Conservation (phyloP, 169 alveolate genomes). For the Plasmodium reichenowi region DNA sequence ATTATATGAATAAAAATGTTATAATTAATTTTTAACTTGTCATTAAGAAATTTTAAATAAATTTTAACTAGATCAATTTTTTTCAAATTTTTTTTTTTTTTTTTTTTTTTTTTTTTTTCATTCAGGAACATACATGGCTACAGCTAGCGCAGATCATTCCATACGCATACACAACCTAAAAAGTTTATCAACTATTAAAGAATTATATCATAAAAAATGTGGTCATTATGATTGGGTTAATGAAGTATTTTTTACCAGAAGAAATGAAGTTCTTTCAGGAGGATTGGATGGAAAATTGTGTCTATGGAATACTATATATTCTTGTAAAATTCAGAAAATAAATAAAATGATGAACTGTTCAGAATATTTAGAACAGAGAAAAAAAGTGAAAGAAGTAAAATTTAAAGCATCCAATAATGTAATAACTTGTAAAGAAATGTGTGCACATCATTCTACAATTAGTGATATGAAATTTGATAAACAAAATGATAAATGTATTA, state of each 20-base stretch:
- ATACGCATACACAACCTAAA: conserved; percentile 67
- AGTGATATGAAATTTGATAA: conserved; percentile 79
- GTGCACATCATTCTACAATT: conserved; percentile 75
- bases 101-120: not conserved
- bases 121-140: conserved; percentile 73
- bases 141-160: conserved; percentile 75
- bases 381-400: conserved; percentile 40
- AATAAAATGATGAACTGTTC: conserved; percentile 68
- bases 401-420: conserved; percentile 70
- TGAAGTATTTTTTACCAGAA: conserved; percentile 71
- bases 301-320: conserved; percentile 68
- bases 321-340: conserved; percentile 51
- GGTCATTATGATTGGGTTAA: conserved; percentile 77
- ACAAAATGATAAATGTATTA: conserved; percentile 60
- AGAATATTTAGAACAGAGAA: conserved; percentile 71
- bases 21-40: too few species aligned
- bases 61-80: not conserved
- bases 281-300: conserved; percentile 77
- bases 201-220: conserved; percentile 74
- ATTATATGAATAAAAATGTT: too few species aligned
- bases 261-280: conserved; percentile 77
- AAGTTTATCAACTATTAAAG: conserved; percentile 46
- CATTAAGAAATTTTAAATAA: too few species aligned
- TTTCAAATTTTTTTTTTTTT: not conserved
- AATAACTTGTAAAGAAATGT: conserved; percentile 71